Percentiles rank a stretch among this genome's conserved stretches.
These are phyloP conservation scores for Pleurostoma richardsiae DNA, from an alignment of 2,329 filamentous ascomycete species.

Conservation along the genomic window DNA sequence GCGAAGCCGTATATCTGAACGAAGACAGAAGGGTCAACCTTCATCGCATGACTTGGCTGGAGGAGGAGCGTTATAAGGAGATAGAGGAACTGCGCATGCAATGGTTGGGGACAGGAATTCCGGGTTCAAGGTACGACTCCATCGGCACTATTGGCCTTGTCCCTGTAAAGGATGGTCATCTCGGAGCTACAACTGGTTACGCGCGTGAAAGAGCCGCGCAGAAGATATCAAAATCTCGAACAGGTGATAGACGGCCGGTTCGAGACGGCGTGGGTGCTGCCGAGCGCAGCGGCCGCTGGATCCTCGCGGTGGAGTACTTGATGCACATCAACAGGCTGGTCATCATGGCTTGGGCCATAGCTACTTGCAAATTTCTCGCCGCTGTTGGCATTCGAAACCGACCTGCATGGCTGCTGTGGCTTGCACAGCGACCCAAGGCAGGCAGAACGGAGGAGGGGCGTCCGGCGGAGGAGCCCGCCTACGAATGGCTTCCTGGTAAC, in stretches of 20 bases:
- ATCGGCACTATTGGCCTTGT: conserved; percentile 51
- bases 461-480: conserved; percentile 20
- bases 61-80: conserved; percentile 78
- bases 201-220: conserved; percentile 65
- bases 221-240: conserved; percentile 41
- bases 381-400: conserved; percentile 55
- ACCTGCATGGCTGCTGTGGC: conserved; percentile 58
- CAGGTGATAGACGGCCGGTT: conserved; percentile 34
- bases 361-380: conserved; percentile 48
- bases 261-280: conserved; percentile 71
- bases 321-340: conserved; percentile 67
- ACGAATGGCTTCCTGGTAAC: conserved; percentile 49
- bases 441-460: conserved; percentile 8
- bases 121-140: conserved; percentile 44
- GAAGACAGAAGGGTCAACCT: conserved; percentile 76
- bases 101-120: conserved; percentile 40
- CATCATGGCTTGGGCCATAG: conserved; percentile 50
- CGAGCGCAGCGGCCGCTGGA: conserved; percentile 74
- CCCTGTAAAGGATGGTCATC: conserved; percentile 42
- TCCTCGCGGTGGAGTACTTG: conserved; percentile 71
- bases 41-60: conserved; percentile 80
- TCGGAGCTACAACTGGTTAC: conserved; percentile 51
- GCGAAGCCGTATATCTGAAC: conserved; percentile 92
- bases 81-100: conserved; percentile 57
- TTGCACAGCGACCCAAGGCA: conserved; percentile 35